phyloP scores from a whole-genome alignment of 768 basidiomycete genomes.

The Lactarius hengduanensis region DNA sequence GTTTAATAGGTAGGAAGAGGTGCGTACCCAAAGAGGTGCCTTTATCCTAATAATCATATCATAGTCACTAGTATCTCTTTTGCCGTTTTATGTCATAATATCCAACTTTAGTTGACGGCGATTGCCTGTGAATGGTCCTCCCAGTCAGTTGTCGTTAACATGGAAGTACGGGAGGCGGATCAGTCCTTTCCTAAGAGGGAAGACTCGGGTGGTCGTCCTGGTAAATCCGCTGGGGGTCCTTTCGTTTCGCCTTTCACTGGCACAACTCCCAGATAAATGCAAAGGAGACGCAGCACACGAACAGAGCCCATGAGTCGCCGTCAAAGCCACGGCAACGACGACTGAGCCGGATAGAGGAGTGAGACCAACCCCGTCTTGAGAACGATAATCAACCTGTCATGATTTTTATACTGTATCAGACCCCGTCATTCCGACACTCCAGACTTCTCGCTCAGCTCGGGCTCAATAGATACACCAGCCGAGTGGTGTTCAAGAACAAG shows the following conservation, averaged over 20 bases:
- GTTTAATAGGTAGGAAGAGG: neutral
- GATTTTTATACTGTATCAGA: no score
- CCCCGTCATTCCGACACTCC: no score
- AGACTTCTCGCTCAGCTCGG: no score
- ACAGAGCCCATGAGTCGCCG: neutral
- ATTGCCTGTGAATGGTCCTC: conserved; percentile 4
- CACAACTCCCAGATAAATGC: neutral
- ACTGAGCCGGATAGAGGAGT: neutral
- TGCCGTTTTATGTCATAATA: conserved; percentile 19
- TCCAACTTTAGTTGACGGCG: conserved; percentile 22
- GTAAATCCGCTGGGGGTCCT: conserved; percentile 5
- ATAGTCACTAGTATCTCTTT: neutral
- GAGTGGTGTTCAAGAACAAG: no score
- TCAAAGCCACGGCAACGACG: neutral
- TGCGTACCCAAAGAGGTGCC: conserved; percentile 25
- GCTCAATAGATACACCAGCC: no score
- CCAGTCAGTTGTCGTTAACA: neutral
- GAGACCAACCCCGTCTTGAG: neutral
- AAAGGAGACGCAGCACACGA: neutral
- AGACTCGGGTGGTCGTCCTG: conserved; percentile 20
- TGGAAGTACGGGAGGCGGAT: neutral
- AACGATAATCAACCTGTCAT: no score
- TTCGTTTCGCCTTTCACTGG: conserved; percentile 3
- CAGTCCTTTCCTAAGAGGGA: conserved; percentile 20
- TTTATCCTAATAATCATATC: conserved; percentile 18